phyloP scores from a whole-genome alignment of 2,329 filamentous ascomycete genomes.

The Colletotrichum sp. region DNA sequence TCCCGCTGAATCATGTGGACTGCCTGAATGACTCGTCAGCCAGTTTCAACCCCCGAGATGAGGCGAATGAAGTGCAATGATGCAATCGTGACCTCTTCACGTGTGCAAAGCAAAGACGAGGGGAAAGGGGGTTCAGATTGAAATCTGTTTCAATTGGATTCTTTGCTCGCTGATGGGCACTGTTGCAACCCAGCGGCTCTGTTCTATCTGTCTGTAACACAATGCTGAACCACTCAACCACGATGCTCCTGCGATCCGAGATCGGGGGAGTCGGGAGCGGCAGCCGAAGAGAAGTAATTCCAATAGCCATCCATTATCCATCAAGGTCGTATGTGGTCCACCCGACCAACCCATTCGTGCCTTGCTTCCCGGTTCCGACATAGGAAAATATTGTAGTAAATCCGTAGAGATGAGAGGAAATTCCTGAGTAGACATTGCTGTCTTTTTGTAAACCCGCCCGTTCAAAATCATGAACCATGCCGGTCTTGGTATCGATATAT shows the following conservation, averaged over 20 bases:
- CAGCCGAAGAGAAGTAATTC: conserved; percentile 18
- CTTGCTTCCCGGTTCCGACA: conserved; percentile 8
- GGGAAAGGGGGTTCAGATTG: neutral
- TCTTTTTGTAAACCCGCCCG: conserved; percentile 4
- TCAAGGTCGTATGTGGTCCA: conserved; percentile 6
- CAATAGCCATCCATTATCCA: conserved; percentile 10
- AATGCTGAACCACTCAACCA: conserved; percentile 18
- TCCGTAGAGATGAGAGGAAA: conserved; percentile 8
- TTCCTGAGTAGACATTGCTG: conserved; percentile 13
- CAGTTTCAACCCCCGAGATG: conserved; percentile 7
- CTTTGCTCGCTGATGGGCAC: conserved; percentile 6
- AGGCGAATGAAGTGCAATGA: conserved; percentile 8
- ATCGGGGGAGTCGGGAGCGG: conserved; percentile 14
- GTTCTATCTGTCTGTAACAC: conserved; percentile 20
- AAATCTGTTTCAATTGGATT: conserved; percentile 17
- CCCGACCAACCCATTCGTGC: neutral
- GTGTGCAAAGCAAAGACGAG: neutral
- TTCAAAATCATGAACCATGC: conserved; percentile 17
- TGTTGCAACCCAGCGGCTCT: neutral
- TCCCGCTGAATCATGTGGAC: conserved; percentile 13
- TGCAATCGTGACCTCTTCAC: conserved; percentile 11
- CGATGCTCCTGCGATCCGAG: neutral
- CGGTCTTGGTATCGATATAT: conserved; percentile 26
- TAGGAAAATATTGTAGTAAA: neutral
- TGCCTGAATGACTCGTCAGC: conserved; percentile 20